phyloP scores from a whole-genome alignment of 257 asterid genomes.

The Eucommia ulmoides region DNA sequence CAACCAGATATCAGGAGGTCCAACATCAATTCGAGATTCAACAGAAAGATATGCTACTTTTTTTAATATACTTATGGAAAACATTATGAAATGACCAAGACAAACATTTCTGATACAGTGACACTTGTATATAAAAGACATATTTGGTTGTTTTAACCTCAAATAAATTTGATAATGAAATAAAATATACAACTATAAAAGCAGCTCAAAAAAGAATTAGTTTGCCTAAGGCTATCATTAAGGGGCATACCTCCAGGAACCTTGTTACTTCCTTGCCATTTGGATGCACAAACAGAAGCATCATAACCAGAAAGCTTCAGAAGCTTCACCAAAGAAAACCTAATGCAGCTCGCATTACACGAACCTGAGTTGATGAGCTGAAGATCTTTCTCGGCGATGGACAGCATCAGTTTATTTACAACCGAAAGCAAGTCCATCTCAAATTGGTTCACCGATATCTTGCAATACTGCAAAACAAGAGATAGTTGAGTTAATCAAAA shows the following conservation, averaged over 20 bases:
- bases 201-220: background rate
- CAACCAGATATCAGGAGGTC: too few relatives aligned
- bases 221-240: background rate
- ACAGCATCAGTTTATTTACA: conserved; percentile 42
- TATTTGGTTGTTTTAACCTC: too few relatives aligned
- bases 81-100: too few relatives aligned
- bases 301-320: conserved; percentile 58
- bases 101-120: too few relatives aligned
- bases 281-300: conserved; percentile 63
- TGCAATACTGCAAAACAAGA: conserved; percentile 35
- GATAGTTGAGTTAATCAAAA: conserved; percentile 5
- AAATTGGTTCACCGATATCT: conserved; percentile 33
- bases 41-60: too few relatives aligned
- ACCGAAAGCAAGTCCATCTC: conserved; percentile 40
- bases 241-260: conserved; percentile 56
- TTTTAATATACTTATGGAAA: too few relatives aligned
- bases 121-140: too few relatives aligned
- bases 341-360: conserved; percentile 69
- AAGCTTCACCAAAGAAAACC: conserved; percentile 47
- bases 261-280: conserved; percentile 53
- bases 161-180: too few relatives aligned
- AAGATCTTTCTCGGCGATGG: conserved; percentile 41
- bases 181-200: background rate
- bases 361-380: conserved; percentile 26
- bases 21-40: too few relatives aligned